Evolutionary conservation across 2,329 filamentous ascomycete species (phyloP).

Genomic region (Cladosporium sp.): DNA sequence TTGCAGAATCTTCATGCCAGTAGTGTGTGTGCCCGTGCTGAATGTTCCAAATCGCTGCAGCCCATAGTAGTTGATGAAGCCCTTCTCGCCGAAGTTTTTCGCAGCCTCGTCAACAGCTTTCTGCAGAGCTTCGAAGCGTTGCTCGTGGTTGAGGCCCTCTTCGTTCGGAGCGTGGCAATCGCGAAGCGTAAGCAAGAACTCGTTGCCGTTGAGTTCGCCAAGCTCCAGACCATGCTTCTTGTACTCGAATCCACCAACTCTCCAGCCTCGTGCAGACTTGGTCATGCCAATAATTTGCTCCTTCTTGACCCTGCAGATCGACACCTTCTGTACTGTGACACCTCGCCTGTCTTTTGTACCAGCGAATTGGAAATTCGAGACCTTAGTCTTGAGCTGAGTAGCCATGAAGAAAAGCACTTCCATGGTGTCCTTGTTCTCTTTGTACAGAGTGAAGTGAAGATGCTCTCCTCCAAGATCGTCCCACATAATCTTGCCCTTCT

Average conservation of each 20-base stretch:
- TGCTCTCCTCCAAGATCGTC: constrained; percentile 71
- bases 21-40: constrained; percentile 74
- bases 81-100: constrained; percentile 63
- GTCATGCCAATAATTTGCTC: constrained; percentile 64
- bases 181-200: constrained; percentile 87
- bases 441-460: constrained; percentile 87
- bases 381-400: constrained; percentile 63
- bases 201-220: constrained; percentile 81
- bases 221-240: constrained; percentile 67
- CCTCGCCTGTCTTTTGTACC: constrained; percentile 89
- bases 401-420: constrained; percentile 76
- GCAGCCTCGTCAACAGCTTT: constrained; percentile 57
- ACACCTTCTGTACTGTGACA: constrained; percentile 78
- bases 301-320: constrained; percentile 57
- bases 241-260: constrained; percentile 78
- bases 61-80: constrained; percentile 97
- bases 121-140: constrained; percentile 44
- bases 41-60: constrained; percentile 96
- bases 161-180: constrained; percentile 65
- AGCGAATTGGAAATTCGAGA: constrained; percentile 72
- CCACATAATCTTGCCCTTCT: constrained; percentile 52
- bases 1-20: constrained; percentile 79
- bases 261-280: constrained; percentile 55
- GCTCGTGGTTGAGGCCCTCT: constrained; percentile 28
- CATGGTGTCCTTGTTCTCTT: constrained; percentile 97